Evolutionary conservation across 108 stramenopile species (phyloP).

Genomic region (Stephanodiscus triporus): DNA sequence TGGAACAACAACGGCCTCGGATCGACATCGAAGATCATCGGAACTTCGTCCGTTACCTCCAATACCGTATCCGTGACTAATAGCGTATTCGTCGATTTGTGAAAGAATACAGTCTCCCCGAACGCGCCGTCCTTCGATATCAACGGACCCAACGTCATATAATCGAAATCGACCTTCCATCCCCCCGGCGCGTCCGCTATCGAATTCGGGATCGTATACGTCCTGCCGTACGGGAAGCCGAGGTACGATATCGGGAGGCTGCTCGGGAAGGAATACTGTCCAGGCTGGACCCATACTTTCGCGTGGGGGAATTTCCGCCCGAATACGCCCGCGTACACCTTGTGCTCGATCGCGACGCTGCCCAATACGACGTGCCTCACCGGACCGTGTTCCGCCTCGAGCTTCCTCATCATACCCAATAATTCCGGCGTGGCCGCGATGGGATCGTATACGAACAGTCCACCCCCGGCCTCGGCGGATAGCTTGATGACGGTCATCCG

Average conservation of each 20-base stretch:
- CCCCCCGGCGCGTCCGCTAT: constrained; percentile 69
- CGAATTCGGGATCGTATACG: constrained; percentile 54
- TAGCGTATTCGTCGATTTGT: constrained; percentile 82
- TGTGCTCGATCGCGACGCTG: constrained; percentile 93
- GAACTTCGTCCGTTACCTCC: constrained; percentile 86
- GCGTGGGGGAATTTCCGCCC: constrained; percentile 86
- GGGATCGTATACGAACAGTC: constrained; percentile 91
- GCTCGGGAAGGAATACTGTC: constrained; percentile 87
- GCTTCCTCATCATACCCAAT: constrained; percentile 54
- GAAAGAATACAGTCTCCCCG: constrained; percentile 93
- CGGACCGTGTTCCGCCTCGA: constrained; percentile 75
- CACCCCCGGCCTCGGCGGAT: constrained; percentile 38
- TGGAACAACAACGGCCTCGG: constrained; percentile 90
- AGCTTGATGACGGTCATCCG: constrained; percentile 88
- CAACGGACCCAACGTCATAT: constrained; percentile 81
- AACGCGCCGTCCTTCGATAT: constrained; percentile 91
- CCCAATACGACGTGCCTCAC: constrained; percentile 91
- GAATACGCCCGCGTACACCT: constrained; percentile 90
- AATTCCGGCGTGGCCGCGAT: constrained; percentile 89
- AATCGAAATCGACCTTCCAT: constrained; percentile 78
- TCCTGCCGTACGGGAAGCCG: constrained; percentile 80
- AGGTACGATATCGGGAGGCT: constrained; percentile 74
- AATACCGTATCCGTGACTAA: constrained; percentile 90
- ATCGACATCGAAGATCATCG: constrained; percentile 82
- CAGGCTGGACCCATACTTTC: constrained; percentile 81